These are phyloP conservation scores for Diplotaxis tenuifolia DNA, from an alignment of 345 rosid genomes.

Conservation along the genomic window DNA sequence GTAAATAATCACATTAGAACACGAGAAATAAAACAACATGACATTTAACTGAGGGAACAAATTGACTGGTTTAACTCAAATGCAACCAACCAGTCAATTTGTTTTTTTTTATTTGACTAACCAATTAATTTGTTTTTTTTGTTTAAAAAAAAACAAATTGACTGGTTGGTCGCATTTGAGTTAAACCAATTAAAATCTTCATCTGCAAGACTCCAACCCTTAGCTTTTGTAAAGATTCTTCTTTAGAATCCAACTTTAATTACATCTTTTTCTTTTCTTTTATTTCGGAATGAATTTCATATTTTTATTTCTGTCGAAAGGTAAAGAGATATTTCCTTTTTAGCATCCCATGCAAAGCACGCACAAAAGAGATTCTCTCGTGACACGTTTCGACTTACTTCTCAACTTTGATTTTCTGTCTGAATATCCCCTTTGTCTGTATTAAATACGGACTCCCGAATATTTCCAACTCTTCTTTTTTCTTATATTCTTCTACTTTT, in stretches of 20 bases:
- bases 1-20: not conserved
- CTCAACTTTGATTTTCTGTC: slow-evolving; percentile 34
- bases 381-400: slow-evolving; percentile 41
- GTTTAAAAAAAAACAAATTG: too few species aligned
- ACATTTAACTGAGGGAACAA: too few species aligned
- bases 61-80: slow-evolving; percentile 28
- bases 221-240: slow-evolving; percentile 35
- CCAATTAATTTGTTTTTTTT: too few species aligned
- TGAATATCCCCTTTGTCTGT: slow-evolving; percentile 44
- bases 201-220: slow-evolving; percentile 42
- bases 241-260: slow-evolving; percentile 34
- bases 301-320: slow-evolving; percentile 18
- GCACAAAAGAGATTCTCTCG: slow-evolving; percentile 37
- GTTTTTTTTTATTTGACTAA: too few species aligned
- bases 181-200: slow-evolving; percentile 39
- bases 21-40: not conserved
- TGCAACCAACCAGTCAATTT: slow-evolving; percentile 31
- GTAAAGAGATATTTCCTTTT: slow-evolving; percentile 34
- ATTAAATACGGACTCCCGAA: slow-evolving; percentile 23
- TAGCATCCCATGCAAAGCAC: slow-evolving; percentile 43
- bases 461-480: slow-evolving; percentile 16
- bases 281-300: slow-evolving; percentile 16
- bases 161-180: slow-evolving; percentile 30
- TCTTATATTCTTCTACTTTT: slow-evolving; percentile 6
- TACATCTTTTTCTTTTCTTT: slow-evolving; percentile 31